These are phyloP conservation scores for Oryza rufipogon DNA, from an alignment of 176 grass and related monocot genomes.

Conservation along the genomic window DNA sequence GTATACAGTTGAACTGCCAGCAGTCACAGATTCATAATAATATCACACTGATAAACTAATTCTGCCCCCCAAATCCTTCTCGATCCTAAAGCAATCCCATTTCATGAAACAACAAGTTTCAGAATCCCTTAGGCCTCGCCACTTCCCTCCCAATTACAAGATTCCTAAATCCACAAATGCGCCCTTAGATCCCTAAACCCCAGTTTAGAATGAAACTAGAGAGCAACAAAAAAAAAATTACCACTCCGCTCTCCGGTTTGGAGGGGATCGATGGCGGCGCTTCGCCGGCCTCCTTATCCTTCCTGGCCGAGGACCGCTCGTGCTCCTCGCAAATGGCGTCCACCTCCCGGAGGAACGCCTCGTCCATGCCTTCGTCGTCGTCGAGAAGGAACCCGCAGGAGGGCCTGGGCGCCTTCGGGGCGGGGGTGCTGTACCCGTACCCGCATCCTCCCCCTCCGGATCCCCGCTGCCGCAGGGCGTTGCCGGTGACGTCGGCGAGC, in stretches of 20 bases:
- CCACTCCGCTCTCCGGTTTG: slow-evolving; percentile 27
- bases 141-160: slow-evolving; percentile 13
- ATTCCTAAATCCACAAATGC: neutral
- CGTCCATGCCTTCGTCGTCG: slow-evolving; percentile 60
- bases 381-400: slow-evolving; percentile 37
- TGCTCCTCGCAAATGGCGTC: slow-evolving; percentile 82
- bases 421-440: slow-evolving; percentile 39
- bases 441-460: slow-evolving; percentile 9
- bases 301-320: slow-evolving; percentile 35
- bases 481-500: slow-evolving; percentile 42
- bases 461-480: slow-evolving; percentile 32
- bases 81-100: neutral
- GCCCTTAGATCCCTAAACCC: neutral
- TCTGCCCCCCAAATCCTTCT: neutral
- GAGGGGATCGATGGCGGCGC: neutral
- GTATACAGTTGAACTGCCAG: neutral
- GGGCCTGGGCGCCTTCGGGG: slow-evolving; percentile 33
- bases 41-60: slow-evolving; percentile 4
- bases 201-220: neutral
- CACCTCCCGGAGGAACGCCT: slow-evolving; percentile 80
- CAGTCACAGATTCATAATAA: neutral
- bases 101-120: neutral
- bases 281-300: slow-evolving; percentile 13
- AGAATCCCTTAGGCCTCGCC: neutral
- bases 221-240: slow-evolving; percentile 25